Percentiles rank a stretch among this genome's conserved stretches.
Evolutionary conservation across 768 basidiomycete genomes (phyloP).

Genomic region (Tylopilus subfusipes): DNA sequence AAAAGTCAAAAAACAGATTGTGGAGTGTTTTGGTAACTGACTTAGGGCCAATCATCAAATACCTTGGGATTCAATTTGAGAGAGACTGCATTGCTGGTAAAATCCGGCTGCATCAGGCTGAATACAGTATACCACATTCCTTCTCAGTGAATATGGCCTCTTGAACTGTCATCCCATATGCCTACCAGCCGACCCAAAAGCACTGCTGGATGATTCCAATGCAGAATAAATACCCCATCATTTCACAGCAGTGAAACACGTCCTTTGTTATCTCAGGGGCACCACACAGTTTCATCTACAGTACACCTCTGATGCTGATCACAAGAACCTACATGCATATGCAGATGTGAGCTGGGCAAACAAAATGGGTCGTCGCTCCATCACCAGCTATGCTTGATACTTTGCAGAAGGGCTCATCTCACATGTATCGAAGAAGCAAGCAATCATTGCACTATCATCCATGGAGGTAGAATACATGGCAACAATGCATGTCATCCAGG

Average conservation of each 20-base stretch:
- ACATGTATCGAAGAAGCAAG: too few relatives aligned
- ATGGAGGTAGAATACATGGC: too few relatives aligned
- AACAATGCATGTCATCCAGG: too few relatives aligned
- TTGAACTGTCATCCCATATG: not conserved
- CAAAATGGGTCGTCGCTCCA: not conserved
- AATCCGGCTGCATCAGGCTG: not conserved
- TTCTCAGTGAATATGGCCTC: not conserved
- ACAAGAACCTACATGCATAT: too few relatives aligned
- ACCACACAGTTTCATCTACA: too few relatives aligned
- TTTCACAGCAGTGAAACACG: too few relatives aligned
- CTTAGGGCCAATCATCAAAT: not conserved
- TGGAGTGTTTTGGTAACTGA: not conserved
- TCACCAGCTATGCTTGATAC: not conserved
- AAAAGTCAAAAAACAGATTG: accelerated
- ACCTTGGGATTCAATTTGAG: not conserved
- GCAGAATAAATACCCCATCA: too few relatives aligned
- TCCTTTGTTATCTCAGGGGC: too few relatives aligned
- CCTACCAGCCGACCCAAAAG: not conserved
- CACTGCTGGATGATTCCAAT: too few relatives aligned
- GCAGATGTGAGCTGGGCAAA: too few relatives aligned
- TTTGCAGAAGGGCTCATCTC: too few relatives aligned
- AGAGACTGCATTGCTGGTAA: not conserved
- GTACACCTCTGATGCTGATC: too few relatives aligned
- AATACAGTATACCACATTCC: not conserved
- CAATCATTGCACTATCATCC: not conserved